Evolutionary conservation across 331 rosid genomes (phyloP).

Genomic region (Prunus yedoensis): DNA sequence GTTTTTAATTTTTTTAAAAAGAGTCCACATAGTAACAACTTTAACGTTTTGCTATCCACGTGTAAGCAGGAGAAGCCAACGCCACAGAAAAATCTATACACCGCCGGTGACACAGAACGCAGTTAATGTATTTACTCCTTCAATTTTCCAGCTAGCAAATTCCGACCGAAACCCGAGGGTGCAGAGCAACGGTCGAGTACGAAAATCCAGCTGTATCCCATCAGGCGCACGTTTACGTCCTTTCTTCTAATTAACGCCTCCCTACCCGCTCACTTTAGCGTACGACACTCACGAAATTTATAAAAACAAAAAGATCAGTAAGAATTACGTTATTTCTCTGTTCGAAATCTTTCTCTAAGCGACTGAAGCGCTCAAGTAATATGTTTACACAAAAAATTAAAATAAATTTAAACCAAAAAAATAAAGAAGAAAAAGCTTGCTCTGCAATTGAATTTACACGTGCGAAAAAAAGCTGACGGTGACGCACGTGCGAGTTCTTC

Average conservation of each 20-base stretch:
- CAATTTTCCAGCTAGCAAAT: slow-evolving; percentile 47
- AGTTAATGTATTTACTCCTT: not conserved
- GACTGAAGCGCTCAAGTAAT: not conserved
- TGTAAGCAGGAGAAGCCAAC: not conserved
- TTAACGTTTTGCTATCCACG: not conserved
- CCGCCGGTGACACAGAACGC: not conserved
- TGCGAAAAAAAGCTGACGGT: slow-evolving; percentile 24
- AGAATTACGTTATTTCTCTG: not conserved
- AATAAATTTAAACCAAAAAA: not conserved
- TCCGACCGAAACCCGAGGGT: slow-evolving; percentile 34
- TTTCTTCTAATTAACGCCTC: not conserved
- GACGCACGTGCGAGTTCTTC: slow-evolving; percentile 18
- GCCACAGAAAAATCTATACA: slow-evolving; percentile 10
- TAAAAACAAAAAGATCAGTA: not conserved
- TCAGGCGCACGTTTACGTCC: not conserved
- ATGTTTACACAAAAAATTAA: not conserved
- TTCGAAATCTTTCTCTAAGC: not conserved
- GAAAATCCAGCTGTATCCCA: slow-evolving; percentile 61
- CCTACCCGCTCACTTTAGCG: slow-evolving; percentile 8
- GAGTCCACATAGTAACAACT: not conserved
- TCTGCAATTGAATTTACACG: slow-evolving; percentile 11
- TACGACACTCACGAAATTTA: not conserved
- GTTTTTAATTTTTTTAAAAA: too few relatives aligned
- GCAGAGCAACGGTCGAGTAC: slow-evolving; percentile 45
- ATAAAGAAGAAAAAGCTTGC: not conserved